Conservation (phyloP, 2,329 filamentous ascomycete species). For the Geosmithia putterillii region DNA sequence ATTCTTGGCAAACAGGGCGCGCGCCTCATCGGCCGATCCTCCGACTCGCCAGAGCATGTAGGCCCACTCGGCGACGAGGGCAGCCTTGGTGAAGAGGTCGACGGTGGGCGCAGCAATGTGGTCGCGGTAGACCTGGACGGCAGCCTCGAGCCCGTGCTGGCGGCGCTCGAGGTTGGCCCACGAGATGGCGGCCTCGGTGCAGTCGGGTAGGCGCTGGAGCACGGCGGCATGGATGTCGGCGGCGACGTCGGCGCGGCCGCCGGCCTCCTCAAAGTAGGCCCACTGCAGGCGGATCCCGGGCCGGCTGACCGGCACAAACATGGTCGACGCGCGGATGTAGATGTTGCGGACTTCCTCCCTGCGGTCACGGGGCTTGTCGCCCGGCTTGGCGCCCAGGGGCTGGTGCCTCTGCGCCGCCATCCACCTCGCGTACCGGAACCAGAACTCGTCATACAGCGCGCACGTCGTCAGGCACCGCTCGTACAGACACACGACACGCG, state of each 20-base stretch:
- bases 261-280: conserved; percentile 88
- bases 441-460: conserved; percentile 94
- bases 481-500: conserved; percentile 71
- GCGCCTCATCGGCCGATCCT: conserved; percentile 67
- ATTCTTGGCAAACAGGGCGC: conserved; percentile 72
- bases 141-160: conserved; percentile 71
- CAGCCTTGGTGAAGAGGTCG: conserved; percentile 71
- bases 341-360: conserved; percentile 87
- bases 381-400: not conserved
- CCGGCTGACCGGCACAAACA: conserved; percentile 78
- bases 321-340: conserved; percentile 72
- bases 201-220: conserved; percentile 62
- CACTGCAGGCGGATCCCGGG: conserved; percentile 80
- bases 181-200: conserved; percentile 78
- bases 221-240: conserved; percentile 78
- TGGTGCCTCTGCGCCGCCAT: conserved; percentile 63
- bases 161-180: conserved; percentile 79
- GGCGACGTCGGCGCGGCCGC: conserved; percentile 63
- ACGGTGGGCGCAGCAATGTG: conserved; percentile 65
- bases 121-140: conserved; percentile 69
- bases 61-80: conserved; percentile 82
- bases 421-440: conserved; percentile 95
- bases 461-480: conserved; percentile 88
- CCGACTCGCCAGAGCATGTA: conserved; percentile 78
- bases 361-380: no score